A percentile compares a stretch with the other conserved stretches of the same genome.
Evolutionary conservation across 805 yeast species (phyloP).

Genomic region (Candida golubevii): DNA sequence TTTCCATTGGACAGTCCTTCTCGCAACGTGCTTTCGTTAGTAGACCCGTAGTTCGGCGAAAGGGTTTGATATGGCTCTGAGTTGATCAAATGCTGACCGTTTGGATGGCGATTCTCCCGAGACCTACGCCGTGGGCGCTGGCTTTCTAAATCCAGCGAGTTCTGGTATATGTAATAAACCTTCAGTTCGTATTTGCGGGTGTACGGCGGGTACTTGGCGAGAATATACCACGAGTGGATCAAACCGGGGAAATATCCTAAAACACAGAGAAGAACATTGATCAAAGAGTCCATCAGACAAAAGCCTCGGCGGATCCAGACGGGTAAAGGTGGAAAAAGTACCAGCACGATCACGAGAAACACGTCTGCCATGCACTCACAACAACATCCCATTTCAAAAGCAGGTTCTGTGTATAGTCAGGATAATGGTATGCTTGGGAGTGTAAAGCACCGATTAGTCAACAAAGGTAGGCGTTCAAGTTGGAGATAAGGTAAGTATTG

Average conservation of each 20-base stretch:
- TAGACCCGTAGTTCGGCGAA: constrained; percentile 26
- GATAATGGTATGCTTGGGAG: constrained; percentile 1
- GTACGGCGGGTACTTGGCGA: constrained; percentile 44
- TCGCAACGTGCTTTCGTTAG: constrained; percentile 16
- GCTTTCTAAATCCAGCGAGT: constrained; percentile 31
- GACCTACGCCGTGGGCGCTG: constrained; percentile 13
- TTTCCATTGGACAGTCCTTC: constrained; percentile 7
- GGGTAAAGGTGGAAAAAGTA: constrained; percentile 71
- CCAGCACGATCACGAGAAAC: constrained; percentile 54
- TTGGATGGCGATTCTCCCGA: constrained; percentile 17
- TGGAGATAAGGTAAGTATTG: neutral
- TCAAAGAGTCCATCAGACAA: constrained; percentile 48
- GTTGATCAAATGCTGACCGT: constrained; percentile 8
- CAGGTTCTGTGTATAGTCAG: constrained; percentile 25
- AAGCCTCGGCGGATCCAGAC: constrained; percentile 63
- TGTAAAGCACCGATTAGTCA: neutral
- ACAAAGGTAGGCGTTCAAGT: too few species aligned
- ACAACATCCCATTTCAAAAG: constrained; percentile 18
- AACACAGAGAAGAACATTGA: constrained; percentile 40
- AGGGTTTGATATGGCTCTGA: constrained; percentile 6
- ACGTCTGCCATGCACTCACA: constrained; percentile 43
- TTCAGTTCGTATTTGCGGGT: constrained; percentile 21
- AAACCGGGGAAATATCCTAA: constrained; percentile 51
- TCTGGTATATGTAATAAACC: constrained; percentile 31
- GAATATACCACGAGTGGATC: constrained; percentile 46